Conservation (phyloP, 2,329 filamentous ascomycete genomes). For the Diaporthe eres region DNA sequence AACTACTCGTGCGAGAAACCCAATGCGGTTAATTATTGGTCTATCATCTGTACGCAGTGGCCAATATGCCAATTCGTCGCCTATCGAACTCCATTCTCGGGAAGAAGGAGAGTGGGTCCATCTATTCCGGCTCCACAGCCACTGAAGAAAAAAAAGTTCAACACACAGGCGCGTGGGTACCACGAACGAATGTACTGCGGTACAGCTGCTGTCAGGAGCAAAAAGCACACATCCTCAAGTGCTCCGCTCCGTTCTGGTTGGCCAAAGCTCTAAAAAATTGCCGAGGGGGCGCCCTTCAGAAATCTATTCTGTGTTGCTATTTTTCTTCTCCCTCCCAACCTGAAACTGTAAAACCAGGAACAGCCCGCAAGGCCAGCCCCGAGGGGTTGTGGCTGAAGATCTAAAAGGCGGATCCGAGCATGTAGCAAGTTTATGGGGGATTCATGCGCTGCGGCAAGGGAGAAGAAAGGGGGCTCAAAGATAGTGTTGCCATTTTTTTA, state of each 20-base stretch:
- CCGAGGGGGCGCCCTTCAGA: neutral
- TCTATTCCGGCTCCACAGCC: constrained; percentile 12
- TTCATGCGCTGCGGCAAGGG: constrained; percentile 9
- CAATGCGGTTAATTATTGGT: constrained; percentile 10
- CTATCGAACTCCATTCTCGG: constrained; percentile 8
- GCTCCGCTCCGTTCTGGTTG: neutral
- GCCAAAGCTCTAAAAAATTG: constrained; percentile 20
- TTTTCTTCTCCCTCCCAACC: constrained; percentile 6
- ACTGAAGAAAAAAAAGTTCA: neutral
- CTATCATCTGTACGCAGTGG: constrained; percentile 8
- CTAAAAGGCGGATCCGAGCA: neutral
- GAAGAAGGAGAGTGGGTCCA: constrained; percentile 7
- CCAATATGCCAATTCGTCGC: constrained; percentile 2
- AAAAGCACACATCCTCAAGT: neutral
- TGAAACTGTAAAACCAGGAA: constrained; percentile 27
- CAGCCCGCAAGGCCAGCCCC: constrained; percentile 11
- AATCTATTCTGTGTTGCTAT: constrained; percentile 7
- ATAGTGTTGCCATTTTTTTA: constrained; percentile 3
- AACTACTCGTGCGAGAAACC: constrained; percentile 5
- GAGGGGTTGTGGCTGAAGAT: constrained; percentile 23
- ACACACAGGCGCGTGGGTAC: neutral
- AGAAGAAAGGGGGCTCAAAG: neutral
- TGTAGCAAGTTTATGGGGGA: constrained; percentile 28
- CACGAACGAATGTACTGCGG: neutral
- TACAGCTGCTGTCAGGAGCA: constrained; percentile 3